Percentiles rank a stretch among this genome's conserved stretches.
These are phyloP conservation scores for Ganoderma multipileum DNA, from an alignment of 1,284 basidiomycete genomes.

Conservation along the genomic window DNA sequence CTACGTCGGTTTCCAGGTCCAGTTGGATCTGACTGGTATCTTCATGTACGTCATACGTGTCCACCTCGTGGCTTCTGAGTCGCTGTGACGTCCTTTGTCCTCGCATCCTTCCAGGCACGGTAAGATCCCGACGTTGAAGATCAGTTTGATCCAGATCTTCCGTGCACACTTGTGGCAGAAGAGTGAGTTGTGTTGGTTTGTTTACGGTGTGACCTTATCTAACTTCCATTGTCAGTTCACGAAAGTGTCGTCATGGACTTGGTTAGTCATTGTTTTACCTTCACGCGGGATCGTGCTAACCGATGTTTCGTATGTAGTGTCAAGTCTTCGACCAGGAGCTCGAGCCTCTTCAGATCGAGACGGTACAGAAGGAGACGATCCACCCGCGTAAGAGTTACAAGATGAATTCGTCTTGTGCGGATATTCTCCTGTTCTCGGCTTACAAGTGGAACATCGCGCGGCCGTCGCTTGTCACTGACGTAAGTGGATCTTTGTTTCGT, in stretches of 20 bases:
- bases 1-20: constrained; percentile 99
- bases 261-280: constrained; percentile 50
- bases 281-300: neutral
- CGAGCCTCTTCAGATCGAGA: constrained; percentile 98
- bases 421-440: constrained; percentile 96
- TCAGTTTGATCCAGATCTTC: constrained; percentile 99
- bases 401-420: constrained; percentile 98
- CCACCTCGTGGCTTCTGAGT: neutral
- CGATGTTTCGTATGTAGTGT: constrained; percentile 54
- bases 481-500: constrained; percentile 44
- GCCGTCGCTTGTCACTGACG: constrained; percentile 95
- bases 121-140: constrained; percentile 97
- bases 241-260: constrained; percentile 97
- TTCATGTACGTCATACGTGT: constrained; percentile 66
- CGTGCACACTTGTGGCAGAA: constrained; percentile 99
- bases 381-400: constrained; percentile 99
- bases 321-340: constrained; percentile 99
- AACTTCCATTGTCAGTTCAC: constrained; percentile 58
- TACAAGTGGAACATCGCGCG: constrained; percentile 99
- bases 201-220: constrained; percentile 1
- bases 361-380: constrained; percentile 99
- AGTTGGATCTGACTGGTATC: constrained; percentile 95
- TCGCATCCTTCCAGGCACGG: constrained; percentile 76
- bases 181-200: constrained; percentile 60
- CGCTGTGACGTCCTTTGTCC: constrained; percentile 19